Evolutionary conservation across 768 basidiomycete species (phyloP).

Genomic region (Chlorophyllum brunneum): DNA sequence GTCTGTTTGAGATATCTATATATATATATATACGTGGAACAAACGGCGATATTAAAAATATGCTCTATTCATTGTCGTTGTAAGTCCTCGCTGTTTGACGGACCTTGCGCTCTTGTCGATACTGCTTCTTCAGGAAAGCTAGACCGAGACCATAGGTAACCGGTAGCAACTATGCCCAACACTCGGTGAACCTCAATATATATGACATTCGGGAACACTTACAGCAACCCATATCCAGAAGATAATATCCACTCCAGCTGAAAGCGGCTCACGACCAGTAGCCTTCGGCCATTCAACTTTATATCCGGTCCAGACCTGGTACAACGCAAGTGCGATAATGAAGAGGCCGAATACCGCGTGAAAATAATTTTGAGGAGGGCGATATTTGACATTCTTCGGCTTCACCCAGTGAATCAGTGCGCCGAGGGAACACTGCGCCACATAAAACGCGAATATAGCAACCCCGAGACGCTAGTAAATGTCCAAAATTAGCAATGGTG

Average conservation of each 20-base stretch:
- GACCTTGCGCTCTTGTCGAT: conserved; percentile 38
- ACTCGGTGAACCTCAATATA: too few relatives aligned
- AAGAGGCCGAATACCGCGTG: conserved; percentile 52
- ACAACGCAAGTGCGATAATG: conserved; percentile 46
- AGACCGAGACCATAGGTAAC: conserved; percentile 40
- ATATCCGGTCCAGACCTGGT: conserved; percentile 46
- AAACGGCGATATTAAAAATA: too few relatives aligned
- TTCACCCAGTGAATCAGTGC: conserved; percentile 53
- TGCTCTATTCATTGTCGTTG: not conserved
- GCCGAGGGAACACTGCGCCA: conserved; percentile 46
- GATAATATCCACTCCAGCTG: conserved; percentile 32
- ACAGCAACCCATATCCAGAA: conserved; percentile 50
- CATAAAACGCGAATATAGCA: conserved; percentile 44
- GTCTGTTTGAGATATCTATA: too few relatives aligned
- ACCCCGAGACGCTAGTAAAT: conserved; percentile 43
- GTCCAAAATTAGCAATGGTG: not conserved
- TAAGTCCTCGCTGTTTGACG: conserved; percentile 4
- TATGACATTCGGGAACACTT: too few relatives aligned
- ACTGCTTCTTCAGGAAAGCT: conserved; percentile 42
- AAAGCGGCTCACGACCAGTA: conserved; percentile 37
- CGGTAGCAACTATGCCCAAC: conserved; percentile 42
- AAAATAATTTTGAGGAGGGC: conserved; percentile 53
- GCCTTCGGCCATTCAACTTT: conserved; percentile 44
- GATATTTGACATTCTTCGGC: conserved; percentile 28
- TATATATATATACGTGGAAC: too few relatives aligned